Conservation (phyloP, 768 basidiomycete species). For the Pleurotus ostreatus region DNA sequence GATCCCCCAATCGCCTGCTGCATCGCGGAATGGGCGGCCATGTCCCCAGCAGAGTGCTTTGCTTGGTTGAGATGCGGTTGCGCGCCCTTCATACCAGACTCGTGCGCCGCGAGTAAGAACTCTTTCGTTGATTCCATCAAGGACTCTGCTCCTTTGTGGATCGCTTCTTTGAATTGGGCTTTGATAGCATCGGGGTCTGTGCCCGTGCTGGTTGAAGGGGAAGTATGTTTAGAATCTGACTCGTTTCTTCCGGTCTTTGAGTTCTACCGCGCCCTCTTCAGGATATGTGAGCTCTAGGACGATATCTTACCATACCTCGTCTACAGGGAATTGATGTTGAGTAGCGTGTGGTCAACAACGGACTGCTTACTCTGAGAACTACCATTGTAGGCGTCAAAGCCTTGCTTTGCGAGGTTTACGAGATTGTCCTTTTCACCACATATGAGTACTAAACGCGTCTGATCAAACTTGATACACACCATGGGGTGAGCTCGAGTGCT, state of each 20-base stretch:
- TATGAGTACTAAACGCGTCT: too few relatives aligned
- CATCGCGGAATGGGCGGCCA: neutral
- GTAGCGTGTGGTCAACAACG: neutral
- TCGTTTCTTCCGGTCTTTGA: neutral
- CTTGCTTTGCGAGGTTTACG: constrained; percentile 68
- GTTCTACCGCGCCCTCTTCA: neutral
- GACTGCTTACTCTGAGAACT: constrained; percentile 32
- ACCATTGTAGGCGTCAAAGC: constrained; percentile 45
- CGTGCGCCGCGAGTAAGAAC: neutral
- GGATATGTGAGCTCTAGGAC: neutral
- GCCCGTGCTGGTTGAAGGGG: neutral
- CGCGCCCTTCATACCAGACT: constrained; percentile 1
- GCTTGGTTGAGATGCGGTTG: neutral
- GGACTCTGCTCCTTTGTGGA: neutral
- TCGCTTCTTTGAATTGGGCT: neutral
- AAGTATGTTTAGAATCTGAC: neutral
- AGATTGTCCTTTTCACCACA: constrained; percentile 49
- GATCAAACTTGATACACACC: too few relatives aligned
- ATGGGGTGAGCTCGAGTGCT: too few relatives aligned
- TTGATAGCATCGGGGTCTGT: constrained; percentile 4
- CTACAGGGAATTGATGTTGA: neutral
- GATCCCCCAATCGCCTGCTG: neutral
- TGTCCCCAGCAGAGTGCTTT: neutral
- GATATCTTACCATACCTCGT: neutral
- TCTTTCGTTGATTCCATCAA: constrained; percentile 2